Evolutionary conservation across 1,139 yeast species (phyloP).

Genomic region (Hansenula sp.): DNA sequence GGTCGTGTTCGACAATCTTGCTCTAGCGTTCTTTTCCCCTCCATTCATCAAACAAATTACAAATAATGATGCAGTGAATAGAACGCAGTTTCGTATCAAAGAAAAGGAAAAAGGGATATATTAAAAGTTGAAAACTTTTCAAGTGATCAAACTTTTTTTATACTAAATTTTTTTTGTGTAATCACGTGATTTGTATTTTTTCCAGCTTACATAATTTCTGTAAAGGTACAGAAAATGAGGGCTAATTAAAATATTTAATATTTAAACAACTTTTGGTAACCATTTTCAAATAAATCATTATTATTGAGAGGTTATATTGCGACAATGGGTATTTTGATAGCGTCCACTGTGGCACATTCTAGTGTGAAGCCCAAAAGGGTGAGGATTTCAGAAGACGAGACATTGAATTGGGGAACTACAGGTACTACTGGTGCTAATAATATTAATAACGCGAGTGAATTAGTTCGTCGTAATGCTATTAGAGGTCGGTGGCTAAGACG

Average conservation of each 20-base stretch:
- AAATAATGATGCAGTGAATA: constrained; percentile 56
- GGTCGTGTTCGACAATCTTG: constrained; percentile 33
- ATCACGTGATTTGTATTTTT: too few species aligned
- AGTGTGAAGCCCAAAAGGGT: constrained; percentile 1
- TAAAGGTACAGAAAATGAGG: too few species aligned
- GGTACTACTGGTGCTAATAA: neutral
- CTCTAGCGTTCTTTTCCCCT: constrained; percentile 40
- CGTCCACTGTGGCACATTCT: neutral
- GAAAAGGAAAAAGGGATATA: constrained; percentile 18
- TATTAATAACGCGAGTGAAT: neutral
- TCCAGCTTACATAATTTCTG: too few species aligned
- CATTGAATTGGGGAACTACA: neutral
- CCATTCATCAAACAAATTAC: constrained; percentile 40
- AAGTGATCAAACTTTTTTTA: too few species aligned
- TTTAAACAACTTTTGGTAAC: too few species aligned
- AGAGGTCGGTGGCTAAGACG: neutral
- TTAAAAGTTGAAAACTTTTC: constrained; percentile 7
- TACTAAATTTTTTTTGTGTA: too few species aligned
- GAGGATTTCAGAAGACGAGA: constrained; percentile 4
- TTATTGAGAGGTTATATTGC: too few species aligned
- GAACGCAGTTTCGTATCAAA: constrained; percentile 51
- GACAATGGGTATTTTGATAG: constrained; percentile 3
- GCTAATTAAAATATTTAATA: too few species aligned
- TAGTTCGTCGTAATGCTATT: constrained; percentile 1
- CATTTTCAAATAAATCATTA: too few species aligned